Conservation (phyloP, 768 basidiomycete species). For the Antrodiella citrinella region DNA sequence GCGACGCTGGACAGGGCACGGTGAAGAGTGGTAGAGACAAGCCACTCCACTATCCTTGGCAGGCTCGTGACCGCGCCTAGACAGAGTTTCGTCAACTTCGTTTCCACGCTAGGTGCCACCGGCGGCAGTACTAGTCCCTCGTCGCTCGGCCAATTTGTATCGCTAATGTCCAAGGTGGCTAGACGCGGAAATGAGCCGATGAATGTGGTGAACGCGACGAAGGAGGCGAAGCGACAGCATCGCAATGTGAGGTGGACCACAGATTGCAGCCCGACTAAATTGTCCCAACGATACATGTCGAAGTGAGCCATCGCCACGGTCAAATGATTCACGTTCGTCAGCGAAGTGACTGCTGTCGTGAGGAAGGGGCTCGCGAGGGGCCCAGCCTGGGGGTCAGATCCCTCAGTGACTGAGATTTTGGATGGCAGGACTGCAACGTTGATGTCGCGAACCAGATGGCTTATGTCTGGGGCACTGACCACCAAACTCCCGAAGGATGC, state of each 20-base stretch:
- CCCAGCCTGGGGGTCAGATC: not conserved
- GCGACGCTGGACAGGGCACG: conserved; percentile 10
- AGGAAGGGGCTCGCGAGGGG: not conserved
- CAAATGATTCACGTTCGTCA: not conserved
- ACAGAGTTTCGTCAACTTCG: conserved; percentile 8
- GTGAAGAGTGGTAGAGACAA: conserved; percentile 12
- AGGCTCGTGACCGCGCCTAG: conserved; percentile 16
- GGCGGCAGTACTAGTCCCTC: not conserved
- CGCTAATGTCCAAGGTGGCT: not conserved
- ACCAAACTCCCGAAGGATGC: conserved; percentile 14
- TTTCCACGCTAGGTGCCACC: not conserved
- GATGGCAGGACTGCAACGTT: conserved; percentile 2
- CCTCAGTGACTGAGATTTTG: no score
- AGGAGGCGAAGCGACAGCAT: conserved; percentile 19
- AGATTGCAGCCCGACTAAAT: not conserved
- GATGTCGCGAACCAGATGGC: conserved; percentile 15
- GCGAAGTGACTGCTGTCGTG: not conserved
- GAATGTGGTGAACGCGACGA: conserved; percentile 18
- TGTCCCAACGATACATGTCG: no score
- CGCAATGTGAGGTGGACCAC: conserved; percentile 13
- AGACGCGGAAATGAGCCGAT: conserved; percentile 15
- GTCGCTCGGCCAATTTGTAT: not conserved
- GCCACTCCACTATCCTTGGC: conserved; percentile 14
- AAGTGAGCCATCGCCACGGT: not conserved
- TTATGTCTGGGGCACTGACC: conserved; percentile 11